Conservation (phyloP, 2,329 filamentous ascomycete species). For the Colletotrichum agaves region DNA sequence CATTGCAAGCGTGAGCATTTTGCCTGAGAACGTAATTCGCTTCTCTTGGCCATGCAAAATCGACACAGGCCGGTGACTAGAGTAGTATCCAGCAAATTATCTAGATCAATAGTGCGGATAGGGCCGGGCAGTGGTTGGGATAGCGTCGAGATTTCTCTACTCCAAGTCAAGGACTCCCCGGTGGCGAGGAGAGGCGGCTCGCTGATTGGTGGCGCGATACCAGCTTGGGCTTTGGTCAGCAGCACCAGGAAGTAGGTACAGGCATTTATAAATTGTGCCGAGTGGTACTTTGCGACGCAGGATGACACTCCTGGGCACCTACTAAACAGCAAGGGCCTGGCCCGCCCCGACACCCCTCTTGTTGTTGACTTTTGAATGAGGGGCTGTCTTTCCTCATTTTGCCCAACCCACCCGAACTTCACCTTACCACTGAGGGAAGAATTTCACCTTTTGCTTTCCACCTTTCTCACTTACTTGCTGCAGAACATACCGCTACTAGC, state of each 20-base stretch:
- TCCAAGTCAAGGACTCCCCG: constrained; percentile 24
- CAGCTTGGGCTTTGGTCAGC: constrained; percentile 31
- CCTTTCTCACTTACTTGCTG: constrained; percentile 22
- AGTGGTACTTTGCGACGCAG: constrained; percentile 17
- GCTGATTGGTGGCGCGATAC: constrained; percentile 28
- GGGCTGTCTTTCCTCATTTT: constrained; percentile 39
- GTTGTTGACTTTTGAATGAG: constrained; percentile 39
- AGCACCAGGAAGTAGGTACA: constrained; percentile 23
- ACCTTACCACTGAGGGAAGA: constrained; percentile 33
- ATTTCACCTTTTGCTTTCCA: constrained; percentile 34
- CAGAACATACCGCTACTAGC: constrained; percentile 33
- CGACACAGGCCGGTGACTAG: no score
- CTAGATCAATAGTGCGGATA: constrained; percentile 21
- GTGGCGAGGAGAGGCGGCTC: constrained; percentile 27
- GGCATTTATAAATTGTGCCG: neutral
- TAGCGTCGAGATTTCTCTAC: constrained; percentile 17
- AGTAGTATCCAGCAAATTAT: constrained; percentile 2
- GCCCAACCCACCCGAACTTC: constrained; percentile 38
- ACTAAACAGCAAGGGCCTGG: constrained; percentile 37
- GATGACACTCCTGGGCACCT: constrained; percentile 32
- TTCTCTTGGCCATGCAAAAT: neutral
- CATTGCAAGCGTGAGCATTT: no score
- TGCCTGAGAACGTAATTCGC: no score
- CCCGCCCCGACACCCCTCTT: constrained; percentile 38
- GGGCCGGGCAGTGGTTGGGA: constrained; percentile 17